These are phyloP conservation scores for Hansfordia pulvinata DNA, from an alignment of 2,329 filamentous ascomycete species.

Conservation along the genomic window DNA sequence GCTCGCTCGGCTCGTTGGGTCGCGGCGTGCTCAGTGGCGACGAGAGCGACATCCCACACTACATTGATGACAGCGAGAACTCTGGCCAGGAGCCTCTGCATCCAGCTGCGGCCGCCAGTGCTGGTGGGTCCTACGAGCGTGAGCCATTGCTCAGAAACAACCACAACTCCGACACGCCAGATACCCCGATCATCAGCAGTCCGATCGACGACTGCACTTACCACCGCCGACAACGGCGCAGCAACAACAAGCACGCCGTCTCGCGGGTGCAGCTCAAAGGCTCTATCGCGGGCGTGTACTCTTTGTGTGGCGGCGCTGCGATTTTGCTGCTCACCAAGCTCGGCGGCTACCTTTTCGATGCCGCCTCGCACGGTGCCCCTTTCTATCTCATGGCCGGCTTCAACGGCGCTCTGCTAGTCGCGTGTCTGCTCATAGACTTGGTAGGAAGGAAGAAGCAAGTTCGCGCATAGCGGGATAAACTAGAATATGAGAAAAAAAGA, in stretches of 20 bases:
- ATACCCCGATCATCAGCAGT: too few species aligned
- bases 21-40: slow-evolving; percentile 56
- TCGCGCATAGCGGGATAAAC: too few species aligned
- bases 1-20: slow-evolving; percentile 78
- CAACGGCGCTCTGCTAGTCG: slow-evolving; percentile 58
- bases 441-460: slow-evolving; percentile 5
- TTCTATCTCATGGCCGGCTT: slow-evolving; percentile 93
- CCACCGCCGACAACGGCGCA: slow-evolving; percentile 3
- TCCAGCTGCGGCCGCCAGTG: too few species aligned
- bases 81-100: too few species aligned
- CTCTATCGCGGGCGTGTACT: slow-evolving; percentile 89
- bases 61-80: too few species aligned
- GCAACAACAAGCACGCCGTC: slow-evolving; percentile 13
- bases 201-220: neutral
- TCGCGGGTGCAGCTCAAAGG: slow-evolving; percentile 62
- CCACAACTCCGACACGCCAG: too few species aligned
- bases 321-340: slow-evolving; percentile 87
- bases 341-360: slow-evolving; percentile 78
- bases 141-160: too few species aligned
- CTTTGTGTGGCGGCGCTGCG: slow-evolving; percentile 75
- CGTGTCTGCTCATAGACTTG: slow-evolving; percentile 36
- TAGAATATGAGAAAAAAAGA: too few species aligned
- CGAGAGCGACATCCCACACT: too few species aligned
- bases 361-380: slow-evolving; percentile 57
- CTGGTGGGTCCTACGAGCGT: too few species aligned